phyloP scores from a whole-genome alignment of 441 rosid species.

The Erodium texanum region DNA sequence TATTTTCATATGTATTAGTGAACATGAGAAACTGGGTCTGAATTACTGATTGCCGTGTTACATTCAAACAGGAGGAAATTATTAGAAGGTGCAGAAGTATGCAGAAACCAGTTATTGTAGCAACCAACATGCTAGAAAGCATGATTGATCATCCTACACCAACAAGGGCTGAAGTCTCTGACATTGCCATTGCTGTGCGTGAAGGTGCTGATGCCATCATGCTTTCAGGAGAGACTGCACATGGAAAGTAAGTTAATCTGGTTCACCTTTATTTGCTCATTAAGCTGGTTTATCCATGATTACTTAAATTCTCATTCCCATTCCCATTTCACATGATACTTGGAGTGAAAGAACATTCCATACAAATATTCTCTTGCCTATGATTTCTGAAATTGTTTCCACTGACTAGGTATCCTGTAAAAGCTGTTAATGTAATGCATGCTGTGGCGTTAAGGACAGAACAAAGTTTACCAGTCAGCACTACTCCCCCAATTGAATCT shows the following conservation, averaged over 20 bases:
- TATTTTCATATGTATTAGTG: not conserved
- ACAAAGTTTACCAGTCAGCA: constrained; percentile 56
- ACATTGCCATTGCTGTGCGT: constrained; percentile 91
- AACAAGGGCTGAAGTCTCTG: constrained; percentile 97
- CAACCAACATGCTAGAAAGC: constrained; percentile 96
- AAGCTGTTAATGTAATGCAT: constrained; percentile 95
- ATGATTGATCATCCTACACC: constrained; percentile 98
- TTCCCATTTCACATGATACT: not conserved
- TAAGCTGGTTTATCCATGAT: not conserved
- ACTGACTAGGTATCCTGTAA: constrained; percentile 58
- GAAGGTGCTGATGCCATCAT: constrained; percentile 95
- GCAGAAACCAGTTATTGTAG: constrained; percentile 91
- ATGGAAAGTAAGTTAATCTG: constrained; percentile 64
- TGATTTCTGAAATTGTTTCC: not conserved
- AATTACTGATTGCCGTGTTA: constrained; percentile 1
- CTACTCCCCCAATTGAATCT: constrained; percentile 40
- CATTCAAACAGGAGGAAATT: constrained; percentile 62
- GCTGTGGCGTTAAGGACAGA: constrained; percentile 81
- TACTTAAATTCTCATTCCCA: not conserved
- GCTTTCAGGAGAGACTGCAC: constrained; percentile 99
- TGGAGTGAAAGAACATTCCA: not conserved
- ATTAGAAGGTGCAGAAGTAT: constrained; percentile 74
- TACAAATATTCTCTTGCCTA: not conserved
- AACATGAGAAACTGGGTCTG: not conserved
- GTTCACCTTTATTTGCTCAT: not conserved